Evolutionary conservation across 768 basidiomycete species (phyloP).

Genomic region (Boletus rex-veris): DNA sequence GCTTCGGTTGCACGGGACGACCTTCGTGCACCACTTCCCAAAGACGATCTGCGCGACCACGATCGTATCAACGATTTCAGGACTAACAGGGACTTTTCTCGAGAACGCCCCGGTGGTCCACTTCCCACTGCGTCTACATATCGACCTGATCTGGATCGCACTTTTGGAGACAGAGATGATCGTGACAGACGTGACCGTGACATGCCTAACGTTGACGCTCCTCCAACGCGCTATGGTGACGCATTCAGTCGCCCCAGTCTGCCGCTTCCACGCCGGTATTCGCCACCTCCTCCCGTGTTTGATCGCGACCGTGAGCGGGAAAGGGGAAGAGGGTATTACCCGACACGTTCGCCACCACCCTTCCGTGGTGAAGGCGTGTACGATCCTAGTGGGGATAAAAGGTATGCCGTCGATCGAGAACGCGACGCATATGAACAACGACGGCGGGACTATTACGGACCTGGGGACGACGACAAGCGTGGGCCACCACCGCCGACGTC

Average conservation of each 20-base stretch:
- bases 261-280: constrained; percentile 14
- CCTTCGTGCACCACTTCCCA: constrained; percentile 28
- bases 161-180: constrained; percentile 30
- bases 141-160: constrained; percentile 39
- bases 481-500: constrained; percentile 6
- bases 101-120: constrained; percentile 32
- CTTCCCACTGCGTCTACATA: constrained; percentile 25
- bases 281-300: constrained; percentile 31
- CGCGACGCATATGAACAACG: constrained; percentile 33
- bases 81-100: constrained; percentile 32
- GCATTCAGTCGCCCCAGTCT: constrained; percentile 20
- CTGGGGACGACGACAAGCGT: constrained; percentile 43
- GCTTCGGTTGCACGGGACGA: constrained; percentile 35
- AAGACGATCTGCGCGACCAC: constrained; percentile 30
- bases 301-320: constrained; percentile 33
- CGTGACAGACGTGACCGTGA: constrained; percentile 39
- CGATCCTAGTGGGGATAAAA: constrained; percentile 33
- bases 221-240: constrained; percentile 35
- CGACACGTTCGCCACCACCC: constrained; percentile 31
- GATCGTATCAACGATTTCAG: constrained; percentile 25
- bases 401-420: constrained; percentile 29
- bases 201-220: constrained; percentile 33
- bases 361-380: constrained; percentile 28
- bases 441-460: constrained; percentile 29
- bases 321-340: constrained; percentile 29